Evolutionary conservation across 1,139 yeast genomes (phyloP).

Genomic region (Protomyces arabidopsidicola): DNA sequence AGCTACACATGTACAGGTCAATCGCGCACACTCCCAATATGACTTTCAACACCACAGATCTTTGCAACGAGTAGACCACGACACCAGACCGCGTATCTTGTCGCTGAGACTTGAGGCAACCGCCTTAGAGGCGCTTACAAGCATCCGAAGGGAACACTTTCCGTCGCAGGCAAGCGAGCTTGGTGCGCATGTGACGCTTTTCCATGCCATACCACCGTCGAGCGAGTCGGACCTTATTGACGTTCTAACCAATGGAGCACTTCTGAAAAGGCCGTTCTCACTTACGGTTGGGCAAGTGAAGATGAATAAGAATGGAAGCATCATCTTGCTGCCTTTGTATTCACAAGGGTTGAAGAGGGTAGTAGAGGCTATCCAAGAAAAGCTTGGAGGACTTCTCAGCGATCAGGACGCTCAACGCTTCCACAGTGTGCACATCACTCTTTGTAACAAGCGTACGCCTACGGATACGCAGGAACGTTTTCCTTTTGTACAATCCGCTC

Average conservation of each 20-base stretch:
- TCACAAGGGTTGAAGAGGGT: not conserved
- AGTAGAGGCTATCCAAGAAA: constrained; percentile 5
- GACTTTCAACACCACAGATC: not conserved
- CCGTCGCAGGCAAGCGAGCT: constrained; percentile 14
- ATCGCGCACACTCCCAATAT: not conserved
- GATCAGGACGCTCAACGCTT: constrained; percentile 14
- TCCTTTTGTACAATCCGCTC: not conserved
- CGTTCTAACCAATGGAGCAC: not conserved
- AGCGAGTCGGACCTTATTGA: not conserved
- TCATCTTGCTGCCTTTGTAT: constrained; percentile 6
- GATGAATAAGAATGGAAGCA: not conserved
- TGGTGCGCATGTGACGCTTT: constrained; percentile 12
- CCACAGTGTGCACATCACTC: constrained; percentile 13
- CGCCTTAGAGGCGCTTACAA: not conserved
- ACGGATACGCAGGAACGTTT: constrained; percentile 3
- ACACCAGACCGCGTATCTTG: constrained; percentile 1
- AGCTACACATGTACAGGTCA: no score
- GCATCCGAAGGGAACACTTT: constrained; percentile 5
- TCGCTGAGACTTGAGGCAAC: constrained; percentile 8
- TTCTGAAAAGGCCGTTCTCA: not conserved
- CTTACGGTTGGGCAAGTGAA: not conserved
- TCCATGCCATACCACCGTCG: constrained; percentile 8
- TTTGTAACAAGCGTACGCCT: constrained; percentile 11
- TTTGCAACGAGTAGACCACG: not conserved
- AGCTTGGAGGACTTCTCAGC: not conserved